phyloP scores from a whole-genome alignment of 2,329 filamentous ascomycete genomes.

The Apiospora pterosperma region DNA sequence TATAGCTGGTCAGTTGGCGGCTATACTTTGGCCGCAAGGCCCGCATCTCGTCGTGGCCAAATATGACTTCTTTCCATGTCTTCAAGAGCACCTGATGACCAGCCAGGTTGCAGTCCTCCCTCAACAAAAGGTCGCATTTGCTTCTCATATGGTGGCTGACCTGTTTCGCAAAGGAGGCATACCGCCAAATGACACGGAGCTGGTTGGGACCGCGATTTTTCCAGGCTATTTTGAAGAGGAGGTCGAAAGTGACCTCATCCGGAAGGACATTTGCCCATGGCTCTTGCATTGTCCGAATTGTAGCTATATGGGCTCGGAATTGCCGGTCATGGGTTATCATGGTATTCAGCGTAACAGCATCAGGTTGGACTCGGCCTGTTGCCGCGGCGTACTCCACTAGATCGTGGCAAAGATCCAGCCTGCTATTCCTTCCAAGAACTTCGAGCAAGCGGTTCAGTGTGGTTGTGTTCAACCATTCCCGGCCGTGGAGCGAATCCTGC shows the following conservation, averaged over 20 bases:
- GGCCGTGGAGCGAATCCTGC: slow-evolving; percentile 19
- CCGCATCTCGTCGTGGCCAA: slow-evolving; percentile 19
- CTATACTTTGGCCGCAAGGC: slow-evolving; percentile 8
- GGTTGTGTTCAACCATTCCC: slow-evolving; percentile 21
- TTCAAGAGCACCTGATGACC: slow-evolving; percentile 17
- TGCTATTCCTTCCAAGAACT: slow-evolving; percentile 16
- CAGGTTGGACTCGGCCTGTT: slow-evolving; percentile 9
- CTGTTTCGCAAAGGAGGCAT: slow-evolving; percentile 15
- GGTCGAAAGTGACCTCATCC: slow-evolving; percentile 20
- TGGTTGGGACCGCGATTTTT: slow-evolving; percentile 22
- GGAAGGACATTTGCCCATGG: slow-evolving; percentile 15
- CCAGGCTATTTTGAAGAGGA: slow-evolving; percentile 23
- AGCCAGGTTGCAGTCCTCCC: background rate
- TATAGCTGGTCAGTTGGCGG: background rate
- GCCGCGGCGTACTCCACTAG: slow-evolving; percentile 15
- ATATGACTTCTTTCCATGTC: slow-evolving; percentile 23
- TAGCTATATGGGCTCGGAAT: slow-evolving; percentile 10
- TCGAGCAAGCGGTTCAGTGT: slow-evolving; percentile 27
- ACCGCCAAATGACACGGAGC: slow-evolving; percentile 27
- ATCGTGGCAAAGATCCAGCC: slow-evolving; percentile 14
- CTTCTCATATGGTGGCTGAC: slow-evolving; percentile 18
- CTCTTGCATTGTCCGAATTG: slow-evolving; percentile 11
- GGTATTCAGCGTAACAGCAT: slow-evolving; percentile 23
- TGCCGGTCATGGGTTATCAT: slow-evolving; percentile 21
- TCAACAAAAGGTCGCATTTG: slow-evolving; percentile 14